Base-by-base conservation (phyloP, 169 alveolate species). In the Theileria sp. region DNA sequence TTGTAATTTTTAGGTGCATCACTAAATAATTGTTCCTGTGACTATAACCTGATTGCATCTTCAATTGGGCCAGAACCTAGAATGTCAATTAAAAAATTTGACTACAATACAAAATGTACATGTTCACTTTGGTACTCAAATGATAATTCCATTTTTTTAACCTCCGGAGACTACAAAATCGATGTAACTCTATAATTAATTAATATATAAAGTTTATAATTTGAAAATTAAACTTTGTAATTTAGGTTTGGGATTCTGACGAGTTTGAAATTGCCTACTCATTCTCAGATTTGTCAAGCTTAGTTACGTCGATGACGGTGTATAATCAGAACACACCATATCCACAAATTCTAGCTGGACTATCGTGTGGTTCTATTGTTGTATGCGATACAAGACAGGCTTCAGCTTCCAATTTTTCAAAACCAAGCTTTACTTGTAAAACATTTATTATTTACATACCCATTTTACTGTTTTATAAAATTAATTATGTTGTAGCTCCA, bases 291-390 rank as follows among this genome's bases (percentile, higher is more conserved):
- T 13, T 26, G 51, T 74, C 64, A 36, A 71, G 79, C 17, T n/a
- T 67, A 9, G 88, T 82, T 9, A 62, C 32, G 38, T 56, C 50
- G 17, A 7, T 82, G 25, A 79, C 86, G 1, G 75, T 75, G 12
- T 21, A 21, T 10, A 12, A 19, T 7, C 19, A 44, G 19, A 19
- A 23, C 34, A 2, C 62, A 21, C 13, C 15, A 15, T 60, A 23
- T 34, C 79, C 84, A 13, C 17, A 38, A 28, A 76, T 82, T 26
- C 80, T 69, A 12, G 88, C 77, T 38, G 88, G 88, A 8, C 76
- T 82, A n/a, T 19, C 88, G 9, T 82, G 88, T 28, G 88, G 88
- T 15, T 61, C 88, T 15, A 82, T 82, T 12, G 26, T 84, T 7
- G 30, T 74, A 0, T 82, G 88, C 30, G 88, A 82, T 49, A 56